Base-by-base conservation (phyloP, 2,329 filamentous ascomycete genomes). In the Lecanicillium sp. region DNA sequence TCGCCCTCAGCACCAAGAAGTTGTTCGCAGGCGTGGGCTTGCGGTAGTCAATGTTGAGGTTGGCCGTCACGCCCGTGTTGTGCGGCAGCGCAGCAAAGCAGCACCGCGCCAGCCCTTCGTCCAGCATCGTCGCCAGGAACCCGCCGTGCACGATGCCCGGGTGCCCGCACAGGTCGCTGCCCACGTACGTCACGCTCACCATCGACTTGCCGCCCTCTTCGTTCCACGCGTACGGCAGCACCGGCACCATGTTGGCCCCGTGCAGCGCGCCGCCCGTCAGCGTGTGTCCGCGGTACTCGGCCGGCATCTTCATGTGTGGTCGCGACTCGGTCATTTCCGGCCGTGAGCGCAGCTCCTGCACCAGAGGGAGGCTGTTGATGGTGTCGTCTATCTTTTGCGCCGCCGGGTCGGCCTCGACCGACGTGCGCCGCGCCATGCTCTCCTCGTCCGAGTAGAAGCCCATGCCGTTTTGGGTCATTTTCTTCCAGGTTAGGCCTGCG, bases 81-180 rank as follows among this genome's bases (percentile, higher is more conserved):
- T 90, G 86, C 20, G 90, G 90, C 53, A 96, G 68, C 17, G 86
- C 87, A 5, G 78, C 80, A 61, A 96, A 95, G 55, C 85, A 94
- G 60, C 86, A 94, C 39, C 87, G 73, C 22, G 85, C 90, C 31
- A 96, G 67, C 0, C 86, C 87, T 60, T 96, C 90, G 55, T 96
- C 90, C 38, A 96, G 67, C 57, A 96, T 73, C 11, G 90, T 95
- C n/a, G 90, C 90, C 41, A 96, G 67, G 47, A 95, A 66, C 0
- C 90, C 90, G 36, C 90, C 90, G 58, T 96, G 92, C 6, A 95
- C 75, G 45, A 96, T 86, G 3, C 85, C 87, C 5, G 86, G 85
- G 59, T 96, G 89, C 2, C 90, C 90, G 56, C 87, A 95, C 29
- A 96, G 67, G 51, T 85, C 80, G 3, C 71, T 63, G 2, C 90